Evolutionary conservation across 805 yeast genomes (phyloP), one percentile per base, ranked within the genome.

Genomic region (Kuraishia capsulata): DNA sequence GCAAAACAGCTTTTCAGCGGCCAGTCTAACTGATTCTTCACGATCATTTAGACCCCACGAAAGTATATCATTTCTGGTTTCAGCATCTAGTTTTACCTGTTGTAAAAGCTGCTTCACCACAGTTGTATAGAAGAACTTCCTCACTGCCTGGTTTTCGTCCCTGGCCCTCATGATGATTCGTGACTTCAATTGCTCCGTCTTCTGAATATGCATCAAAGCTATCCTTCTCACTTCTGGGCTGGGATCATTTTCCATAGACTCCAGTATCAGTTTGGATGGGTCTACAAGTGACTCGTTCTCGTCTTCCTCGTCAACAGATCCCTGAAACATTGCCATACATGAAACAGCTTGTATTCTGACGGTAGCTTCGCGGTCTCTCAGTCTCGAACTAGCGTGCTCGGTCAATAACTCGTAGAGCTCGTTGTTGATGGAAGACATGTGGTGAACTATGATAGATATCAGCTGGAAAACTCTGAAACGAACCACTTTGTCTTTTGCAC

Each of bases 191-290:
- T 50, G 46, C 3, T 58, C 48, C 31, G 70, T 71, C 47, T 78
- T 80, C 19, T 70, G 76, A 24, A 90, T 55, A 52, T 87, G 84
- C 33, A 81, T 61, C 50, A 88, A 60, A 0, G 90, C 90, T 0
- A 94, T 88, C 42, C 95, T 69, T 46, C 97, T 70, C 1, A 89
- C 96, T 44, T 92, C 97, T 0, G 96, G 78, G 49, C 81, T 81
- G 2, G 85, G 73, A 58, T 90, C 98, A 51, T 81, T 74, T 49
- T 77, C 81, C 48, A 86, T 64, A 0, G 79, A 68, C n/a, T 56
- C 55, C 37, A 72, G 49, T 26, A 77, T 58, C 23, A 64, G 51
- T 25, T 56, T 64, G n/a, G 19, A 18, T 5, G 29, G 24, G 16
- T 18, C 17, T 13, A n/a, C 37, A 13, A 17, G 18, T 13, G n/a